Conservation (phyloP, 2,329 filamentous ascomycete species). For the Fusarium odoratissimum region DNA sequence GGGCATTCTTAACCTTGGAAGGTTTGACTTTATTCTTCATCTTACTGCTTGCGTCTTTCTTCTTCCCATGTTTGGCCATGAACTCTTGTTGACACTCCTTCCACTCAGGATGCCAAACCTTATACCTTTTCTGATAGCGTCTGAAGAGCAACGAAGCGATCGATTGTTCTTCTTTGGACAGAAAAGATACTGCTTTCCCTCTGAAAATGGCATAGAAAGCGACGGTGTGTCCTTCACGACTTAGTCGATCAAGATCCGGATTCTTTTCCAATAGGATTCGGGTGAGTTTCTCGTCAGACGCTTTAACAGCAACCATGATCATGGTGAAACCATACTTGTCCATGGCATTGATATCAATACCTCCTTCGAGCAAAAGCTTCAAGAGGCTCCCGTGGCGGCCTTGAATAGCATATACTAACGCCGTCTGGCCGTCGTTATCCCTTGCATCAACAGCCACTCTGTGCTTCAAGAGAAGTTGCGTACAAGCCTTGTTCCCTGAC, state of each 20-base stretch:
- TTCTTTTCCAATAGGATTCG: background rate
- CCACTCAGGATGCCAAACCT: constrained; percentile 2
- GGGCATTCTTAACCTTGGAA: background rate
- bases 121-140: background rate
- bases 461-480: background rate
- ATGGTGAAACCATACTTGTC: background rate
- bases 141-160: background rate
- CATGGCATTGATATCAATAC: background rate
- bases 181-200: background rate
- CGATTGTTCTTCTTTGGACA: background rate
- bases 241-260: background rate
- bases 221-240: background rate
- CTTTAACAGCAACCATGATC: background rate
- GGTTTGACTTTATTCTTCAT: background rate
- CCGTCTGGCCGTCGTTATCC: background rate
- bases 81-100: background rate
- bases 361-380: background rate
- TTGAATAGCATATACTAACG: background rate
- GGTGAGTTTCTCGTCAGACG: background rate
- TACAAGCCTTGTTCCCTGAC: background rate
- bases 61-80: background rate
- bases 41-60: background rate
- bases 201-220: background rate
- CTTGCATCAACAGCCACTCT: background rate
- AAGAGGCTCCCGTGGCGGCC: background rate